Conservation (phyloP, 257 asterid genomes). For the Agastache rugosa region DNA sequence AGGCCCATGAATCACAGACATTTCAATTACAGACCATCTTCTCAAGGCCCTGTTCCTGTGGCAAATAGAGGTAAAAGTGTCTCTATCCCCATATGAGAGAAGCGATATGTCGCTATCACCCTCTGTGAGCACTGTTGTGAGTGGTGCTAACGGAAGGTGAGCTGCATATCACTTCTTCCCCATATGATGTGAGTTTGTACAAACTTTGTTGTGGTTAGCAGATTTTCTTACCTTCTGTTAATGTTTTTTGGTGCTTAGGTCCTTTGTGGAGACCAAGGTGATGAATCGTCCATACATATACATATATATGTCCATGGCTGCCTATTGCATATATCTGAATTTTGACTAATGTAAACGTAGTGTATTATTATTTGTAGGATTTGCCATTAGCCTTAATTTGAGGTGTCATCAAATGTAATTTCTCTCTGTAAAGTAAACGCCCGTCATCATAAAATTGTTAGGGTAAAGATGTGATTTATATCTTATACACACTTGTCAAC, state of each 20-base stretch:
- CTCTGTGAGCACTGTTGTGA: no score
- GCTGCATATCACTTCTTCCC: no score
- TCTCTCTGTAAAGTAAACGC: background rate
- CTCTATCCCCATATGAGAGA: conserved; percentile 15
- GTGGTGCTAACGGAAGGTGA: no score
- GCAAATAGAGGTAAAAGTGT: conserved; percentile 66
- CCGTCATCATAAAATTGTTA: conserved; percentile 28
- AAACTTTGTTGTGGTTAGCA: background rate
- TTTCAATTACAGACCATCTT: conserved; percentile 63
- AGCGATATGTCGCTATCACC: no score
- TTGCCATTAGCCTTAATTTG: conserved; percentile 25
- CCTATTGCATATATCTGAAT: conserved; percentile 30
- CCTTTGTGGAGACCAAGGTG: conserved; percentile 78
- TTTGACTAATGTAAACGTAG: conserved; percentile 38
- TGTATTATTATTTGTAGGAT: conserved; percentile 30
- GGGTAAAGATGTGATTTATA: no score
- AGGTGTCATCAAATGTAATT: conserved; percentile 26
- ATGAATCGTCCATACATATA: no score
- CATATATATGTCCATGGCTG: conserved; percentile 12
- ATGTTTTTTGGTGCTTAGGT: conserved; percentile 52
- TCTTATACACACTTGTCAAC: no score
- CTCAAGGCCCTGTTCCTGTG: conserved; percentile 73
- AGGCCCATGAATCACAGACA: conserved; percentile 66
- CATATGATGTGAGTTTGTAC: background rate
- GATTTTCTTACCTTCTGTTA: background rate